Evolutionary conservation across 1,284 basidiomycete genomes (phyloP).

Genomic region (Agroathelia rolfsii): DNA sequence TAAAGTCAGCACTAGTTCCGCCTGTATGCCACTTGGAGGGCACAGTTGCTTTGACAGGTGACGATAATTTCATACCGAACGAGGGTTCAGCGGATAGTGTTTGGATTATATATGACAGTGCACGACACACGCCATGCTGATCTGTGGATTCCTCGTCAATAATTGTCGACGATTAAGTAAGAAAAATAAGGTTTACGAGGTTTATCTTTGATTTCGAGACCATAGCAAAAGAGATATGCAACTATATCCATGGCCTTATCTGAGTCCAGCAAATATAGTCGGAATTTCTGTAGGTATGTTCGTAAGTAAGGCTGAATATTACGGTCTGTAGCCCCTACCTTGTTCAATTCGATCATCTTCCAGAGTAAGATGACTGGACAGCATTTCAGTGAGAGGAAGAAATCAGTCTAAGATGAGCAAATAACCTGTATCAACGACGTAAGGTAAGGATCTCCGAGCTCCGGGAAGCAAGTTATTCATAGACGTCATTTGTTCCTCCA

Average conservation of each 20-base stretch:
- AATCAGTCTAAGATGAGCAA: slow-evolving; percentile 1
- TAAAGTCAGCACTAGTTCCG: slow-evolving; percentile 77
- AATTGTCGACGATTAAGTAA: slow-evolving; percentile 9
- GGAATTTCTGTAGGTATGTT: slow-evolving; percentile 61
- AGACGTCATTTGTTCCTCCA: slow-evolving; percentile 68
- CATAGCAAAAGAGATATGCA: slow-evolving; percentile 69
- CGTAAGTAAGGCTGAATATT: slow-evolving; percentile 1
- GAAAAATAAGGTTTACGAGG: slow-evolving; percentile 47
- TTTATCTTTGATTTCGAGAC: slow-evolving; percentile 82
- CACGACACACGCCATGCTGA: slow-evolving; percentile 83
- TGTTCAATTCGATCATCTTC: slow-evolving; percentile 87
- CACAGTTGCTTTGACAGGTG: slow-evolving; percentile 51
- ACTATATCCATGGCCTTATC: slow-evolving; percentile 70
- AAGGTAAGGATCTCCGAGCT: slow-evolving; percentile 69
- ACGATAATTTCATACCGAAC: slow-evolving; percentile 63
- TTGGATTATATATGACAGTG: slow-evolving; percentile 87
- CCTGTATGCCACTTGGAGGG: slow-evolving; percentile 67
- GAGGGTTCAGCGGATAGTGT: slow-evolving; percentile 76
- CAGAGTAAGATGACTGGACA: slow-evolving; percentile 77
- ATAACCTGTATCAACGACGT: slow-evolving; percentile 71
- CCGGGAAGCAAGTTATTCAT: slow-evolving; percentile 74
- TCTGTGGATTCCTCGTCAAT: slow-evolving; percentile 34
- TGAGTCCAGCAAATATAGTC: slow-evolving; percentile 68
- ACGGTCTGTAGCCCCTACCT: slow-evolving; percentile 38
- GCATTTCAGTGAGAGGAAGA: slow-evolving; percentile 9